Conservation (phyloP, 129 eudicot genomes). For the Centella asiatica region DNA sequence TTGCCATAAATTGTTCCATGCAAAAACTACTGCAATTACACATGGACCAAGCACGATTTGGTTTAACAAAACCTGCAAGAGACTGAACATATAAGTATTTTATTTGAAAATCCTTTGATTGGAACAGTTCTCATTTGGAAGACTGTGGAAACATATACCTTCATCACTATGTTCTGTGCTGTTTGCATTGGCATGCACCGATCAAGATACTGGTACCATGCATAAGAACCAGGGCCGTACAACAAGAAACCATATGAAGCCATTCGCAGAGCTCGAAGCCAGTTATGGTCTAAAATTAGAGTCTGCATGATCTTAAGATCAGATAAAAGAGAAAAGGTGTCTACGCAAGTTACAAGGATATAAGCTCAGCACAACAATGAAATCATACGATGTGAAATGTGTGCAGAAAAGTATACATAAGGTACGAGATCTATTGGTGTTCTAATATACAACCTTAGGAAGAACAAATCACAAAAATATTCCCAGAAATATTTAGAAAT, state of each 20-base stretch:
- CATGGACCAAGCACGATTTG: conserved; percentile 79
- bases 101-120: neutral
- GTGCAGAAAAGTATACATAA: neutral
- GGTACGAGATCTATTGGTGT: neutral
- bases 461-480: no score
- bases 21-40: conserved; percentile 85
- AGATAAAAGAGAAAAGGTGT: neutral
- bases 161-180: conserved; percentile 44
- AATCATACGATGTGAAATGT: neutral
- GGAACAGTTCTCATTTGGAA: neutral
- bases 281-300: conserved; percentile 57
- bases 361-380: neutral
- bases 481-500: no score
- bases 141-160: conserved; percentile 33
- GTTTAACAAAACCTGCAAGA: conserved; percentile 67
- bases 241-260: conserved; percentile 77
- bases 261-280: conserved; percentile 83
- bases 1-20: conserved; percentile 94
- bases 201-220: conserved; percentile 87
- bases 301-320: conserved; percentile 32
- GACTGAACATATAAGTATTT: neutral
- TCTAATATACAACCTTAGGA: neutral
- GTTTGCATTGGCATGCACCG: conserved; percentile 68
- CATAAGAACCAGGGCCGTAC: conserved; percentile 90
- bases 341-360: neutral